A percentile compares a stretch with the other conserved stretches of the same genome.
phyloP scores from a whole-genome alignment of 139 green algal species.

The Nannochloris sp. region DNA sequence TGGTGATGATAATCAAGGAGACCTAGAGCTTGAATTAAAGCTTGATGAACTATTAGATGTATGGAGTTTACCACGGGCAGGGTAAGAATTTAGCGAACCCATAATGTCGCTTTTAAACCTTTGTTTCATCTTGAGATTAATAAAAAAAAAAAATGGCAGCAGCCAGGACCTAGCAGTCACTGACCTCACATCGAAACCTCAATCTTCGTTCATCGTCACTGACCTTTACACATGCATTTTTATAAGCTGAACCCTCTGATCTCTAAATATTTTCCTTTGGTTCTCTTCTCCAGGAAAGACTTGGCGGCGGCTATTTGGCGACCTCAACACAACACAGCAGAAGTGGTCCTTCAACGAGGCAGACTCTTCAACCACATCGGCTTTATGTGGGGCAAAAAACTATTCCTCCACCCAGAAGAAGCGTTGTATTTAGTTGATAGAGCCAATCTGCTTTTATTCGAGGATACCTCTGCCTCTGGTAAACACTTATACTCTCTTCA shows the following conservation, averaged over 20 bases:
- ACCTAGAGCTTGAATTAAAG: conserved; percentile 9
- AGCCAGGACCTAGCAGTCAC: too few species aligned
- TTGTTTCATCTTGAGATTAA: too few species aligned
- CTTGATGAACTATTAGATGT: conserved; percentile 13
- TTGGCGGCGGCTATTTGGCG: conserved; percentile 31
- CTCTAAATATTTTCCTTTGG: too few species aligned
- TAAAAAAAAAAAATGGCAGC: too few species aligned
- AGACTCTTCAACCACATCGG: conserved; percentile 25
- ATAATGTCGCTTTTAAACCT: too few species aligned
- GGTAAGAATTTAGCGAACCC: too few species aligned
- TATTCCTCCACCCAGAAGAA: conserved; percentile 28
- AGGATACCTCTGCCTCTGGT: background rate
- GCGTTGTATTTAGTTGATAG: conserved; percentile 18
- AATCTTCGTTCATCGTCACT: too few species aligned
- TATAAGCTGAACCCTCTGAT: too few species aligned
- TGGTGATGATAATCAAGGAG: background rate
- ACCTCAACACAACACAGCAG: conserved; percentile 12
- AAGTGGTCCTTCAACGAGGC: conserved; percentile 29
- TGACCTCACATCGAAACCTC: too few species aligned
- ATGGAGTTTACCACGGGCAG: conserved; percentile 8
- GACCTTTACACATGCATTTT: too few species aligned
- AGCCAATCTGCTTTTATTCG: conserved; percentile 31
- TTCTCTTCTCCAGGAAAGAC: conserved; percentile 18
- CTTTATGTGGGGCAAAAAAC: conserved; percentile 2
- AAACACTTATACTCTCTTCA: conserved; percentile 9